These are phyloP conservation scores for Quercus tomentella DNA, from an alignment of 331 rosid species.

Conservation along the genomic window DNA sequence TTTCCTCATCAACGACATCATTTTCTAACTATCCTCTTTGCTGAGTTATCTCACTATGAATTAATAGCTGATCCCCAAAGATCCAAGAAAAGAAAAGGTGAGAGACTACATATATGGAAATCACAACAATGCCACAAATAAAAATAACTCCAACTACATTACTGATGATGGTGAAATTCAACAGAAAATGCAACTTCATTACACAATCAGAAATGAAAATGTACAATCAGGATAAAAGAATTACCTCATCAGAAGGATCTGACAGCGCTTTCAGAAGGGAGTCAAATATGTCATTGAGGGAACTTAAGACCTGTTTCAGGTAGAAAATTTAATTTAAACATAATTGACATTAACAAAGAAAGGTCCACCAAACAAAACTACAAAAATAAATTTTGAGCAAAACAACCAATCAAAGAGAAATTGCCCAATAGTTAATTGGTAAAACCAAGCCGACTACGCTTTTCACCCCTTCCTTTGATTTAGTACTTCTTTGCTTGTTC, in stretches of 20 bases:
- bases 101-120: neutral
- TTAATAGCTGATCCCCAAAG: neutral
- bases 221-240: conserved; percentile 12
- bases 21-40: neutral
- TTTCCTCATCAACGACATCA: neutral
- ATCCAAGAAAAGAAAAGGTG: neutral
- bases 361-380: neutral
- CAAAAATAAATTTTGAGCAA: neutral
- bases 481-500: neutral
- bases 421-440: neutral
- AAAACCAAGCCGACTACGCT: neutral
- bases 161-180: neutral
- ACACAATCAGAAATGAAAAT: conserved; percentile 2
- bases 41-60: neutral
- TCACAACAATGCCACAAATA: neutral
- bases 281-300: conserved; percentile 68
- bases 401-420: neutral
- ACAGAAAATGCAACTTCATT: conserved; percentile 1
- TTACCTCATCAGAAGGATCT: conserved; percentile 93
- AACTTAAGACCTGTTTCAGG: conserved; percentile 68
- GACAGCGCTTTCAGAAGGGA: conserved; percentile 84
- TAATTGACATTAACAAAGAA: neutral
- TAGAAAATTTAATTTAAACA: conserved; percentile 1
- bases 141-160: neutral
- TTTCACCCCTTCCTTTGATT: neutral